Conservation (phyloP, 2,329 filamentous ascomycete species). For the Cercospora sesami region DNA sequence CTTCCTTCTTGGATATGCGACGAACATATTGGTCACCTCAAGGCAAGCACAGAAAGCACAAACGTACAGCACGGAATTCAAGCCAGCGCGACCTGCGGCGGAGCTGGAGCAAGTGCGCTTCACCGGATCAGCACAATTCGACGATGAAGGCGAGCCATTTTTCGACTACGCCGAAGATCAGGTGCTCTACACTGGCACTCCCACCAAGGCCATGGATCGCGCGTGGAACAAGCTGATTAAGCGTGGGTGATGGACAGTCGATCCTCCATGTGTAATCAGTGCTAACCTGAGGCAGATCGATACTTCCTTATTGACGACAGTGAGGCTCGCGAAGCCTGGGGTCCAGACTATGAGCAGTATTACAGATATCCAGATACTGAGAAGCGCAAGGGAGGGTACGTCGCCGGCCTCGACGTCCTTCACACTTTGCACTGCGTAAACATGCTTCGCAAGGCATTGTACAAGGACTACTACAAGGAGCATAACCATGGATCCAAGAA, state of each 20-base stretch:
- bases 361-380: neutral
- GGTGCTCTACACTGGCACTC: conserved; percentile 8
- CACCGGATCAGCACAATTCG: conserved; percentile 8
- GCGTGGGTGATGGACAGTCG: neutral
- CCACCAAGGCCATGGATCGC: conserved; percentile 4
- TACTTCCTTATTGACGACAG: conserved; percentile 27
- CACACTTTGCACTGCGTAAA: conserved; percentile 26
- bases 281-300: conserved; percentile 12
- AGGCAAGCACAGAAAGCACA: neutral
- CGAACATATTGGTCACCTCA: neutral
- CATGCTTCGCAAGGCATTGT: conserved; percentile 11
- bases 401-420: conserved; percentile 26
- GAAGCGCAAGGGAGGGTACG: conserved; percentile 20
- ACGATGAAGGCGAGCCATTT: conserved; percentile 13
- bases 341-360: conserved; percentile 10
- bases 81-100: neutral
- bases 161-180: conserved; percentile 1
- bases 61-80: conserved; percentile 5
- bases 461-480: conserved; percentile 14
- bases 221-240: conserved; percentile 14
- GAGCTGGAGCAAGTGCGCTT: conserved; percentile 10
- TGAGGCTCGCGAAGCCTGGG: conserved; percentile 26
- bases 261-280: neutral
- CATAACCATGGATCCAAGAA: neutral
- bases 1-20: neutral